Percentiles rank a stretch among this genome's conserved stretches.
Conservation (phyloP, 805 yeast species). For the Nakazawaea pomicola region DNA sequence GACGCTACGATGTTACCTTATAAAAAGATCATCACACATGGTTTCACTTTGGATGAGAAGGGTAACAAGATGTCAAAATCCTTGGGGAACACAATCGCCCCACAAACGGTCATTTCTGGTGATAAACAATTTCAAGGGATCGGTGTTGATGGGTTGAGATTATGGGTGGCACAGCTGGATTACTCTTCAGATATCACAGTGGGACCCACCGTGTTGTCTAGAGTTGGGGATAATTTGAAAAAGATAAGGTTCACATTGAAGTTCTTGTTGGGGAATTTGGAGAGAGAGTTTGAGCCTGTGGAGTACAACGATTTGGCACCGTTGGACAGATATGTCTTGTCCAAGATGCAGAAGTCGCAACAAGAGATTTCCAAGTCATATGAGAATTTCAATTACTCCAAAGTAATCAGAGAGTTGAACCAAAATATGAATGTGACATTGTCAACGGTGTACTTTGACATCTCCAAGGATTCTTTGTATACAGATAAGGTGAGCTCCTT, state of each 20-base stretch:
- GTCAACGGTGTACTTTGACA: slow-evolving; percentile 82
- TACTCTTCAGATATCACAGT: slow-evolving; percentile 76
- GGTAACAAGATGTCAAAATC: slow-evolving; percentile 94
- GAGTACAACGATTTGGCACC: slow-evolving; percentile 31
- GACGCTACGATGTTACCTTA: slow-evolving; percentile 46
- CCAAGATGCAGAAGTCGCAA: slow-evolving; percentile 46
- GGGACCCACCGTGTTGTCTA: slow-evolving; percentile 64
- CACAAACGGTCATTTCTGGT: slow-evolving; percentile 64
- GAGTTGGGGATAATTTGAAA: slow-evolving; percentile 76
- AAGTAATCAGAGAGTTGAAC: slow-evolving; percentile 62
- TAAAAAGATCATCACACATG: slow-evolving; percentile 79
- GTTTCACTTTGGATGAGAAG: slow-evolving; percentile 82
- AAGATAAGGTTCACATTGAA: slow-evolving; percentile 79
- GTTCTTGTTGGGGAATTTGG: slow-evolving; percentile 75
- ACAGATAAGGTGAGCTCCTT: slow-evolving; percentile 49
- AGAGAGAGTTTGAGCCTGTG: slow-evolving; percentile 30
- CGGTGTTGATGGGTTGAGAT: slow-evolving; percentile 87
- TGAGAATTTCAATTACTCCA: slow-evolving; percentile 57
- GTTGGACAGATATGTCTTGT: slow-evolving; percentile 61
- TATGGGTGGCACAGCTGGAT: slow-evolving; percentile 88
- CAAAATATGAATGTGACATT: slow-evolving; percentile 69
- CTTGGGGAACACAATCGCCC: slow-evolving; percentile 74
- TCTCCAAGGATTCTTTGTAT: slow-evolving; percentile 80
- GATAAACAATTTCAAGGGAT: slow-evolving; percentile 50
- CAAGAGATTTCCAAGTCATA: slow-evolving; percentile 38